Evolutionary conservation across 306 rosid species (phyloP).

Genomic region (Spatholobus suberectus): DNA sequence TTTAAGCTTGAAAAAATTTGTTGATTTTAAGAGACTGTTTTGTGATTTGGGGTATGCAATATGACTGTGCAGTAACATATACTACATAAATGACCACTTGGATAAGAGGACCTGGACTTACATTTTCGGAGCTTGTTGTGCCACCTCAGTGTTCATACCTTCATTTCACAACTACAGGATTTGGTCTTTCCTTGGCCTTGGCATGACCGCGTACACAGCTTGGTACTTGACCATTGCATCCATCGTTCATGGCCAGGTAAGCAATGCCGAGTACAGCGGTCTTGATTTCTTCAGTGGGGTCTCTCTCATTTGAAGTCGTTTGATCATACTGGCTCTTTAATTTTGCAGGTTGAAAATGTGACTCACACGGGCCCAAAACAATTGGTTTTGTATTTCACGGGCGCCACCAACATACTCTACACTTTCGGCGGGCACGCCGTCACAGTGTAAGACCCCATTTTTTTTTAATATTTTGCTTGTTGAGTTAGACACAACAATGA

Average conservation of each 20-base stretch:
- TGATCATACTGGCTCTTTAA: background rate
- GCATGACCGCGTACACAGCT: slow-evolving; percentile 96
- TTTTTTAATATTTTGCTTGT: slow-evolving; percentile 16
- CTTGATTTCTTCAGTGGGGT: slow-evolving; percentile 11
- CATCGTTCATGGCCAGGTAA: slow-evolving; percentile 82
- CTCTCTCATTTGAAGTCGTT: background rate
- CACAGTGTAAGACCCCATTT: slow-evolving; percentile 72
- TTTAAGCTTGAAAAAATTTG: no score
- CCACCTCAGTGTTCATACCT: slow-evolving; percentile 95
- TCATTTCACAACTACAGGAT: slow-evolving; percentile 94
- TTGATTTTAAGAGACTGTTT: background rate
- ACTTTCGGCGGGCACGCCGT: slow-evolving; percentile 99
- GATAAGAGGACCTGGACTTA: slow-evolving; percentile 98
- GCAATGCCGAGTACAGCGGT: background rate
- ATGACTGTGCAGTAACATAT: slow-evolving; percentile 72
- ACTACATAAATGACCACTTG: slow-evolving; percentile 82
- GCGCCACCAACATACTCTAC: slow-evolving; percentile 95
- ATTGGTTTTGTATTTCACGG: slow-evolving; percentile 87
- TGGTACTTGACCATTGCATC: slow-evolving; percentile 95
- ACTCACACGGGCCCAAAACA: slow-evolving; percentile 78
- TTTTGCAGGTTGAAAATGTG: slow-evolving; percentile 74
- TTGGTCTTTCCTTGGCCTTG: slow-evolving; percentile 97
- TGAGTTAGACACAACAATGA: slow-evolving; percentile 46
- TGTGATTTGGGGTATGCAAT: slow-evolving; percentile 3
- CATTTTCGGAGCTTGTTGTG: slow-evolving; percentile 95